Base-by-base conservation (phyloP, 371 early-diverging fungal genomes). In the Actinomortierella wolfii region DNA sequence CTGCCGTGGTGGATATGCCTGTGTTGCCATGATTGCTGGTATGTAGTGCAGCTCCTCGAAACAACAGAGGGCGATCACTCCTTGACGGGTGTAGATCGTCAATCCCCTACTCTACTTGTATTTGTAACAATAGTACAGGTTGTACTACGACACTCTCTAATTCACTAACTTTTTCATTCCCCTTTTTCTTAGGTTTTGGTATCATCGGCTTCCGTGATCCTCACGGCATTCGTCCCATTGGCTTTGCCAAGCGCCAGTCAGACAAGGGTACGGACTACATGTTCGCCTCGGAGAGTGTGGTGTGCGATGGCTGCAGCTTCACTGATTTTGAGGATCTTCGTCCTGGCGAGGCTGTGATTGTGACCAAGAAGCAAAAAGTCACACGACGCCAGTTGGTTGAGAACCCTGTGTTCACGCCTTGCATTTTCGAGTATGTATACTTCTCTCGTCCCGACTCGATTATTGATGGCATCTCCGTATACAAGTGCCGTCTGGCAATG, bases 391-490 rank as follows among this genome's bases (percentile, higher is more conserved):
- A 87, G 48, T 77, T 90, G 68, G 82, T 86, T 11, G 68, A 79
- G 9, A 63, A 81, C 34, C 73, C 80, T 15, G 58, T 23, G 52
- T 89, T 94, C 50, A 83, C 96, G 15, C 98, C 97, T 25, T 97
- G 97, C 78, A 94, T 98, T 71, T 98, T 98, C 70, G 98, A 98
- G 81, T 97, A 94, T 71, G 97, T 98, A 48, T 94, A 98, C 82
- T 98, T 98, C 86, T 97, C 97, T 20, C 90, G 98, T 34, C 97
- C 97, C 7, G 98, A 98, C 68, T 95, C 96, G 43, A 94, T 97
- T 64, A 95, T 98, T 60, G 95, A 98, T 77, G 97, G 96, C 11
- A 92, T 98, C 57, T 95, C 96, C 5, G 98, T 98, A n/a, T 97
- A 97, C 86, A 93, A 94, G 67, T 87, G 97, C 55, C 92, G 98